Evolutionary conservation across 225 moss, liverwort and hornwort genomes (phyloP).

Genomic region (Physcomitrium patens): DNA sequence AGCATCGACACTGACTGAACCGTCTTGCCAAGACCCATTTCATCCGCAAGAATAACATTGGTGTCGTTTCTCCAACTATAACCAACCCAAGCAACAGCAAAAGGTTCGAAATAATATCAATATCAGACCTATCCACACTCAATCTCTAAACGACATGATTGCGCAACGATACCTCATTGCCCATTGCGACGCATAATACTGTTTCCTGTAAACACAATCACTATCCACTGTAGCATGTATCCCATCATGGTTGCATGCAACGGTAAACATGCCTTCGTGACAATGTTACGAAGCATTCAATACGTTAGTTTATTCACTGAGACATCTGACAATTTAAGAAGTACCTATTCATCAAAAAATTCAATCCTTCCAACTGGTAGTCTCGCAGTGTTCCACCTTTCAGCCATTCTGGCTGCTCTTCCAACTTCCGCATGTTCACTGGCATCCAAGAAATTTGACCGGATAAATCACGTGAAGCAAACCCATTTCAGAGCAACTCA

Average conservation of each 20-base stretch:
- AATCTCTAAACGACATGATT: neutral
- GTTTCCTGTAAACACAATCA: too few relatives aligned
- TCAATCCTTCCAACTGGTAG: conserved; percentile 97
- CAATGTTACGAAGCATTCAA: too few relatives aligned
- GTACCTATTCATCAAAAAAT: conserved; percentile 98
- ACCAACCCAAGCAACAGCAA: conserved; percentile 30
- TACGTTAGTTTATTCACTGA: conserved; percentile 4
- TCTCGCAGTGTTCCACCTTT: conserved; percentile 96
- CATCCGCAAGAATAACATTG: conserved; percentile 99
- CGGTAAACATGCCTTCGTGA: too few relatives aligned
- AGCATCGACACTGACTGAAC: conserved; percentile 99
- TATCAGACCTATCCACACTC: neutral
- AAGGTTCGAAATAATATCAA: conserved; percentile 27
- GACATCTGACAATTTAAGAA: conserved; percentile 20
- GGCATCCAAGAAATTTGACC: conserved; percentile 28
- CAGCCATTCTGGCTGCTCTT: conserved; percentile 97
- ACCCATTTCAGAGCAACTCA: neutral
- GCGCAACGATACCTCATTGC: conserved; percentile 8
- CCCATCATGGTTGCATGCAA: too few relatives aligned
- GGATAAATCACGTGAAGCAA: conserved; percentile 5
- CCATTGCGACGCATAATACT: too few relatives aligned
- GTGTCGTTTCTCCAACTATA: conserved; percentile 99
- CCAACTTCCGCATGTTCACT: conserved; percentile 94
- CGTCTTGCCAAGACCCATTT: conserved; percentile 99
- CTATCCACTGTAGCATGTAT: too few relatives aligned